Conservation (phyloP, 306 rosid genomes). For the Rosa chinensis region DNA sequence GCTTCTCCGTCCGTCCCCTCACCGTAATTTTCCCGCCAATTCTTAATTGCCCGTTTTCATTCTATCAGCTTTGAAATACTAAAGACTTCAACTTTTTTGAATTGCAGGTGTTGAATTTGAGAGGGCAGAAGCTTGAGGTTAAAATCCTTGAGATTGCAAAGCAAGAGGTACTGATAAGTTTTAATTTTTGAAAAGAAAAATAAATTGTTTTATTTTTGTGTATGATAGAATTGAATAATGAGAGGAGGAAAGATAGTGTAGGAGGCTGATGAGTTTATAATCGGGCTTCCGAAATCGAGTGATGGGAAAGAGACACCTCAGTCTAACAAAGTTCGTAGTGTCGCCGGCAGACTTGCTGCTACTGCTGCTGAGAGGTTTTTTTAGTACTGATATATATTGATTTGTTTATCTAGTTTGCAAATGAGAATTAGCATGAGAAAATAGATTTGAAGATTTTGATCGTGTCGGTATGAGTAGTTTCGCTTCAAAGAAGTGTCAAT, state of each 20-base stretch:
- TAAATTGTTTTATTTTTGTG: background rate
- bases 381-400: background rate
- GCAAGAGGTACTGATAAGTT: conserved; percentile 39
- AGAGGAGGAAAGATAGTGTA: conserved; percentile 30
- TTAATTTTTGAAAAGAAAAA: background rate
- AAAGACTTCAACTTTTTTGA: background rate
- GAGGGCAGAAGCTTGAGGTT: conserved; percentile 82
- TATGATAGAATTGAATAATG: background rate
- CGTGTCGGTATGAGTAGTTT: background rate
- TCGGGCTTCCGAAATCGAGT: conserved; percentile 80
- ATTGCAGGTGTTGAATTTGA: conserved; percentile 73
- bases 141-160: conserved; percentile 70
- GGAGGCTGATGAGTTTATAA: conserved; percentile 90
- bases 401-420: background rate
- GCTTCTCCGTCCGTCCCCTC: conserved; percentile 74
- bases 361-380: conserved; percentile 76
- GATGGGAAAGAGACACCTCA: conserved; percentile 86
- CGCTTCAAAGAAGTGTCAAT: background rate
- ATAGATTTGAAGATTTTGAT: background rate
- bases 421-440: background rate
- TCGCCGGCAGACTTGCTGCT: conserved; percentile 79
- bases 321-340: conserved; percentile 76
- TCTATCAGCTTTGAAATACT: background rate
- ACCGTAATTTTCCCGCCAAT: conserved; percentile 39
- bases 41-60: background rate